phyloP scores from a whole-genome alignment of 192 early-diverging fungal genomes.

The Linnemannia zychae region DNA sequence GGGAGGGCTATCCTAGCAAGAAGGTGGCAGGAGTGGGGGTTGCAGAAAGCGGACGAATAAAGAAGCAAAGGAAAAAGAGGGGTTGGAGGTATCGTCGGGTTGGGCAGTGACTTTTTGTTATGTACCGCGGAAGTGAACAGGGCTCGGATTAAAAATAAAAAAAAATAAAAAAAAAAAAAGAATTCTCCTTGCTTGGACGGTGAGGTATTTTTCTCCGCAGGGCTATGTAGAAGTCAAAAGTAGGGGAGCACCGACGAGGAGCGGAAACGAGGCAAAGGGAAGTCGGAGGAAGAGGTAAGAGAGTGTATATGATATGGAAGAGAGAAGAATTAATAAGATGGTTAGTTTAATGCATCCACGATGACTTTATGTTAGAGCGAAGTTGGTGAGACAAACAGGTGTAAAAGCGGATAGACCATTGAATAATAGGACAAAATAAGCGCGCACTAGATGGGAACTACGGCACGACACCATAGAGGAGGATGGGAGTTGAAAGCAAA shows the following conservation, averaged over 20 bases:
- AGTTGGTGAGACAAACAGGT: neutral
- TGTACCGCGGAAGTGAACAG: neutral
- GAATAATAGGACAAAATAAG: neutral
- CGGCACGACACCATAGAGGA: neutral
- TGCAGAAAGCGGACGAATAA: neutral
- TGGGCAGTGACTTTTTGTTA: neutral
- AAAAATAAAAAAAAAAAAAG: neutral
- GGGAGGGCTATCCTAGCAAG: neutral
- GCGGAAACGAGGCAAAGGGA: neutral
- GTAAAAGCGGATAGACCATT: neutral
- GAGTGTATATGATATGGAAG: neutral
- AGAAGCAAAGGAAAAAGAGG: neutral
- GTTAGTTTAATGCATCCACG: neutral
- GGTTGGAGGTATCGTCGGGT: neutral
- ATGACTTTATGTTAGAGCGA: neutral
- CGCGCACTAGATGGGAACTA: neutral
- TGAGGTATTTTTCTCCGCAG: constrained; percentile 11
- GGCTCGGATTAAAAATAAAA: neutral
- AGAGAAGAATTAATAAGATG: neutral
- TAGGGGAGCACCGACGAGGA: neutral
- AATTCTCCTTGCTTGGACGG: neutral
- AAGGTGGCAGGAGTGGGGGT: neutral
- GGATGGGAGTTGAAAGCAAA: neutral
- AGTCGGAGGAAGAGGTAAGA: neutral
- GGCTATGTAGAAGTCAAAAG: neutral